These are phyloP conservation scores for Trypanosomatidae sp. DNA, from an alignment of 208 protist genomes.

Conservation along the genomic window DNA sequence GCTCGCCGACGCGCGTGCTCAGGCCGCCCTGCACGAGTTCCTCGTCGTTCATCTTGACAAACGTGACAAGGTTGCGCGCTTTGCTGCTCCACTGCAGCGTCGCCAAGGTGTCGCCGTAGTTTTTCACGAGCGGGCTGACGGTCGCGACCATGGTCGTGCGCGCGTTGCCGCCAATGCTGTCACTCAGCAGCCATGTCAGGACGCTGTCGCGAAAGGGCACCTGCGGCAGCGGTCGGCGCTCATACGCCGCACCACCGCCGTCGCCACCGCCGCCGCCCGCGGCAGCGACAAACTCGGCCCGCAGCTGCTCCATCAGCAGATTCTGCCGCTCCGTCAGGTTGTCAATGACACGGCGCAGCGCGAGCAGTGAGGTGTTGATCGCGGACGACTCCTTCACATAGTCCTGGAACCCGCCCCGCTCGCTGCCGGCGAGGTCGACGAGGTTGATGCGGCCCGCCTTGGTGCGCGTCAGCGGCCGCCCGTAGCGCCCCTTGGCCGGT, in stretches of 20 bases:
- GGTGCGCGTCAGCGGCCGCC: conserved; percentile 35
- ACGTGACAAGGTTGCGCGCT: conserved; percentile 75
- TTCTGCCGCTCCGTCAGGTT: conserved; percentile 81
- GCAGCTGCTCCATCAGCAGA: conserved; percentile 77
- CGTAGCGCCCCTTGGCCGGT: conserved; percentile 56
- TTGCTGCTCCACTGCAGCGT: conserved; percentile 88
- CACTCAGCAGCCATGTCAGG: conserved; percentile 83
- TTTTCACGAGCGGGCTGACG: conserved; percentile 78
- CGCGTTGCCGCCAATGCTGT: conserved; percentile 87
- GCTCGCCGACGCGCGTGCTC: conserved; percentile 39
- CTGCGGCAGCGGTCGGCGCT: conserved; percentile 69
- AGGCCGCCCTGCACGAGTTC: conserved; percentile 58
- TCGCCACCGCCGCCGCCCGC: too few species aligned
- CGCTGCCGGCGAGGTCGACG: conserved; percentile 82
- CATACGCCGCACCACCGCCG: conserved; percentile 21
- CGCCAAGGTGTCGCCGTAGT: conserved; percentile 78
- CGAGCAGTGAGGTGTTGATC: conserved; percentile 86
- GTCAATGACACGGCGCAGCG: conserved; percentile 79
- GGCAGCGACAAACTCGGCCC: conserved; percentile 66
- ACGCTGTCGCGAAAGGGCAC: conserved; percentile 83
- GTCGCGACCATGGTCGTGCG: conserved; percentile 87
- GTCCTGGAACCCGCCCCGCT: conserved; percentile 82
- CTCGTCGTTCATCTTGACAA: conserved; percentile 84
- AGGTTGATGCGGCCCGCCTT: conserved; percentile 80
- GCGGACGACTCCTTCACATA: conserved; percentile 85